A percentile compares a stretch with the other conserved stretches of the same genome.
Conservation (phyloP, 148 eudicot species). For the Gaultheria prostrata region DNA sequence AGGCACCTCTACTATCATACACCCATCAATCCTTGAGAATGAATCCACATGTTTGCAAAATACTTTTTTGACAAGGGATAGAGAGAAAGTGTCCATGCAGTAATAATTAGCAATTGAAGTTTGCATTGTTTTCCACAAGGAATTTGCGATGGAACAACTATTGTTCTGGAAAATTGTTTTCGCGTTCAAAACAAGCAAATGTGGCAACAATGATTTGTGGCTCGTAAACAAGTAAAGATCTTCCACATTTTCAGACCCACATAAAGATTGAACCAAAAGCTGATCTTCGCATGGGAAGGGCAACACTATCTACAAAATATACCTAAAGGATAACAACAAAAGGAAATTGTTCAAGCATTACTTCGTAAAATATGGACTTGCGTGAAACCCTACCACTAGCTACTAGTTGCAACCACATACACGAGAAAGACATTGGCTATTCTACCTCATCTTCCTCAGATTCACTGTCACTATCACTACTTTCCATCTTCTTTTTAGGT, state of each 20-base stretch:
- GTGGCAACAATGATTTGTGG: background rate
- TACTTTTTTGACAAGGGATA: background rate
- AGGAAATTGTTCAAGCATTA: background rate
- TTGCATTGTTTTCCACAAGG: background rate
- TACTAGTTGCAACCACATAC: background rate
- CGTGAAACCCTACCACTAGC: background rate
- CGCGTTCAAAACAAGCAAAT: background rate
- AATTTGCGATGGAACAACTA: background rate
- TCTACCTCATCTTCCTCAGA: conserved; percentile 40
- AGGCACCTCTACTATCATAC: background rate
- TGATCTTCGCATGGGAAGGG: background rate
- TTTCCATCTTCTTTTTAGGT: conserved; percentile 20
- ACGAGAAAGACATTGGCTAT: background rate
- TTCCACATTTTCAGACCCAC: background rate
- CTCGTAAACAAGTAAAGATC: background rate
- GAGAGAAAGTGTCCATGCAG: background rate
- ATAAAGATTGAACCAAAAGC: background rate
- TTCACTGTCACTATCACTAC: conserved; percentile 29
- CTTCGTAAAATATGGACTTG: background rate
- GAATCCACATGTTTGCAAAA: background rate
- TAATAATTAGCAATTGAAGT: background rate
- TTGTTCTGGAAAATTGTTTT: background rate
- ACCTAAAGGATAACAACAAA: background rate
- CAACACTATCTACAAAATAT: background rate
- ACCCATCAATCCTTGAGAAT: background rate